These are phyloP conservation scores for Parastagonospora avenae DNA, from an alignment of 2,329 filamentous ascomycete species.

Conservation along the genomic window DNA sequence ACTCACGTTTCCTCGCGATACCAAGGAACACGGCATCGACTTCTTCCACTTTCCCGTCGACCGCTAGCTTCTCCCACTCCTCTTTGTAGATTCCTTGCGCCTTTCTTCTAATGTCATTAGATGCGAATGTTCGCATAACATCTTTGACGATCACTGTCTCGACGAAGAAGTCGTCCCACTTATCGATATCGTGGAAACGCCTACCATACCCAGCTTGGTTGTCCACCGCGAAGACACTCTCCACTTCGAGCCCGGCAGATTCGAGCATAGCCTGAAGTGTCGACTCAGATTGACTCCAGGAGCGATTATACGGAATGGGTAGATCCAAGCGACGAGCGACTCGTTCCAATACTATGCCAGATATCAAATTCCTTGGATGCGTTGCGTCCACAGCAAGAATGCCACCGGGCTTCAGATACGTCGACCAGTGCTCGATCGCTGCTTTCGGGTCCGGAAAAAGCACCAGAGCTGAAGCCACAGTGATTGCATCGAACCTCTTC, in stretches of 20 bases:
- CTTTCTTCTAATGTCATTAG: slow-evolving; percentile 36
- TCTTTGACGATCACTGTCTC: slow-evolving; percentile 36
- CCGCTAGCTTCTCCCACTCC: slow-evolving; percentile 47
- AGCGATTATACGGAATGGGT: slow-evolving; percentile 44
- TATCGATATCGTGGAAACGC: slow-evolving; percentile 33
- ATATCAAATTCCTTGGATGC: slow-evolving; percentile 44
- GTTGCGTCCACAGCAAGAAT: slow-evolving; percentile 47
- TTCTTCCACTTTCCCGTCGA: slow-evolving; percentile 45
- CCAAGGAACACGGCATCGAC: slow-evolving; percentile 48
- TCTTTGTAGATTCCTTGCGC: slow-evolving; percentile 42
- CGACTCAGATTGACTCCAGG: slow-evolving; percentile 42
- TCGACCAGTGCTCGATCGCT: slow-evolving; percentile 46
- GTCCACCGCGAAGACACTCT: slow-evolving; percentile 37
- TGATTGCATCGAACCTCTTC: slow-evolving; percentile 43
- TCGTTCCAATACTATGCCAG: slow-evolving; percentile 47
- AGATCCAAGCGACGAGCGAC: slow-evolving; percentile 40
- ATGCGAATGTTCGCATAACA: slow-evolving; percentile 31
- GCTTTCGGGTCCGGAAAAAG: slow-evolving; percentile 46
- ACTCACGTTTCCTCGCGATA: slow-evolving; percentile 41
- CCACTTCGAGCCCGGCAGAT: slow-evolving; percentile 43
- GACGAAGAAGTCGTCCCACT: slow-evolving; percentile 45
- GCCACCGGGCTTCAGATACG: slow-evolving; percentile 49
- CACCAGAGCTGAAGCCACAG: slow-evolving; percentile 48
- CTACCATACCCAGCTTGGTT: slow-evolving; percentile 41
- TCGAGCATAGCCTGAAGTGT: slow-evolving; percentile 39